Percentiles rank a stretch among this genome's conserved stretches.
Evolutionary conservation across 2,329 filamentous ascomycete genomes (phyloP).

Genomic region (Rhynchosporium secalis): DNA sequence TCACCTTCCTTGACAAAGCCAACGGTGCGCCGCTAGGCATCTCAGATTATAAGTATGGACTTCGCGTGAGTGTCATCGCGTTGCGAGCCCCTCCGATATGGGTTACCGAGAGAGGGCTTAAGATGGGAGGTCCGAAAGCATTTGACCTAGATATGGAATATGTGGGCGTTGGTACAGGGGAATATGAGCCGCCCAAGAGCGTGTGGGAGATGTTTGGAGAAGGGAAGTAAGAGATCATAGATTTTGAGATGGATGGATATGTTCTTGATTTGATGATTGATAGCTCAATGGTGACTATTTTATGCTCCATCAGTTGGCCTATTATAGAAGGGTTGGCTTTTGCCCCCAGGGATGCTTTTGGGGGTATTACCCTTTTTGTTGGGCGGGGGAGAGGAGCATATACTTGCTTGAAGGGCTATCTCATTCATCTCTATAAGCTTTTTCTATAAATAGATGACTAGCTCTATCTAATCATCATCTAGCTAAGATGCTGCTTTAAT

Average conservation of each 20-base stretch:
- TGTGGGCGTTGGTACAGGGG: conserved; percentile 26
- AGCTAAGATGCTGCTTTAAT: no score
- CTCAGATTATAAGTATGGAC: conserved; percentile 52
- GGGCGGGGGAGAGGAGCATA: not conserved
- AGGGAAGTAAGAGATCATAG: not conserved
- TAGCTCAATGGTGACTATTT: not conserved
- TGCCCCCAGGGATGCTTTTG: not conserved
- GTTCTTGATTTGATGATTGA: not conserved
- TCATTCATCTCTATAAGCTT: not conserved
- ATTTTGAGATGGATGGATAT: not conserved
- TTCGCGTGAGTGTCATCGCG: conserved; percentile 52
- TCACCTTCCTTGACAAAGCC: conserved; percentile 44
- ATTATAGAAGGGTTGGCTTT: not conserved
- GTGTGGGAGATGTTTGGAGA: conserved; percentile 37
- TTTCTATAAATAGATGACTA: no score
- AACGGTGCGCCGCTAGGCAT: conserved; percentile 53
- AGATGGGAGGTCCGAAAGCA: conserved; percentile 44
- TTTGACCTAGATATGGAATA: conserved; percentile 42
- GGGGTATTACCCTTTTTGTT: not conserved
- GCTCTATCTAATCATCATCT: no score
- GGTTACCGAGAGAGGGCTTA: conserved; percentile 44
- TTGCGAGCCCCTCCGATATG: conserved; percentile 52
- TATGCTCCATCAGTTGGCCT: not conserved
- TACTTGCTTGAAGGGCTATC: not conserved
- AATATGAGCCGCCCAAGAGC: conserved; percentile 35